These are phyloP conservation scores for Cordyceps javanica DNA, from an alignment of 2,329 filamentous ascomycete species.

Conservation along the genomic window DNA sequence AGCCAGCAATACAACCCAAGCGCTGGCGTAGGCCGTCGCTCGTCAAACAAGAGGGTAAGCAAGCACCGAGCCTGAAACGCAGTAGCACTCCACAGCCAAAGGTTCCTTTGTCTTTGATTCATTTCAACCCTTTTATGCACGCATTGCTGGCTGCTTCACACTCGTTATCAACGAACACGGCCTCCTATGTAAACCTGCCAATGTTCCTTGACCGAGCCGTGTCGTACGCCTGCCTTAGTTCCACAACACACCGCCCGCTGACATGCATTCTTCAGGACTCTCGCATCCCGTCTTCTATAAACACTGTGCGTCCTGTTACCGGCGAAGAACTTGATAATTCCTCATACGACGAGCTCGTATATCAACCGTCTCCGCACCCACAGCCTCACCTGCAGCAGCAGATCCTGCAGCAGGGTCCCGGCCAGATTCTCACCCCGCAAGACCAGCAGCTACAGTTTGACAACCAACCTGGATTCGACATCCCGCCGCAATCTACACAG, in stretches of 20 bases:
- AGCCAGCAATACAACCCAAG: conserved; percentile 39
- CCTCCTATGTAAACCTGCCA: conserved; percentile 16
- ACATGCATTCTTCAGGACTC: conserved; percentile 11
- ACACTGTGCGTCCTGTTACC: conserved; percentile 43
- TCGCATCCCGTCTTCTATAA: conserved; percentile 22
- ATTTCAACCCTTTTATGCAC: not conserved
- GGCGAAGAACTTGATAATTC: conserved; percentile 35
- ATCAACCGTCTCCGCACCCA: conserved; percentile 24
- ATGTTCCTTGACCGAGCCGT: not conserved
- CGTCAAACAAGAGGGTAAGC: conserved; percentile 50
- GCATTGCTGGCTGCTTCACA: not conserved
- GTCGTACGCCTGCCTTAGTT: not conserved
- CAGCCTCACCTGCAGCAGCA: conserved; percentile 31
- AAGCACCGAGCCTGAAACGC: conserved; percentile 32
- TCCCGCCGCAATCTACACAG: conserved; percentile 19
- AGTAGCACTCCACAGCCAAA: not conserved
- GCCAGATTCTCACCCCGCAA: conserved; percentile 22
- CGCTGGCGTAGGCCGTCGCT: conserved; percentile 43
- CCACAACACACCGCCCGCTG: conserved; percentile 2
- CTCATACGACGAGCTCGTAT: conserved; percentile 41
- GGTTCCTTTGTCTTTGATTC: not conserved
- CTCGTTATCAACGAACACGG: not conserved
- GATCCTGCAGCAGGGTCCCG: conserved; percentile 27
- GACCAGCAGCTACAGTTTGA: conserved; percentile 25
- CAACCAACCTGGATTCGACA: conserved; percentile 5